These are phyloP conservation scores for Microascus cirrosus DNA, from an alignment of 2,329 filamentous ascomycete genomes.

Conservation along the genomic window DNA sequence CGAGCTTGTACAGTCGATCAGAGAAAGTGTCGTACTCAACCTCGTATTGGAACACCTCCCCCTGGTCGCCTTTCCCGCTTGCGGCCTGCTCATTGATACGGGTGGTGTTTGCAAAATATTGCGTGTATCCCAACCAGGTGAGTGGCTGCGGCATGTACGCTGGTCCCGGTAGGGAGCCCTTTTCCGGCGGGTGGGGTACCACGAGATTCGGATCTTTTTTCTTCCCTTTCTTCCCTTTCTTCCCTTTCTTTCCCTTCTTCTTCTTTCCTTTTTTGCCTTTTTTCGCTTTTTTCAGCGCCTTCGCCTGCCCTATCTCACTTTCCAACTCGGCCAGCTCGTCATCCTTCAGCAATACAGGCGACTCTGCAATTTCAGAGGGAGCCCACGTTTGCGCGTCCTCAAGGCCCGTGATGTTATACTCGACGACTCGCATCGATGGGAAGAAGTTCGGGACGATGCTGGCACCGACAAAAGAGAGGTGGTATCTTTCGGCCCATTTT, in stretches of 20 bases:
- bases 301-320: conserved; percentile 12
- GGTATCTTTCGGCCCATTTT: conserved; percentile 73
- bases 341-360: neutral
- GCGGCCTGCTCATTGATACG: conserved; percentile 59
- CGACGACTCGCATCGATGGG: conserved; percentile 77
- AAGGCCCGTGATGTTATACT: conserved; percentile 82
- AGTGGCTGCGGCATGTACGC: conserved; percentile 81
- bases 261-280: conserved; percentile 21
- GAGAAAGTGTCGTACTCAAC: conserved; percentile 78
- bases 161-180: conserved; percentile 66
- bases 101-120: conserved; percentile 94
- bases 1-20: conserved; percentile 63
- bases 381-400: conserved; percentile 41
- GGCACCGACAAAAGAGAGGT: conserved; percentile 67
- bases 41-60: conserved; percentile 58
- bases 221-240: conserved; percentile 30
- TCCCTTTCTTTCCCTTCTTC: conserved; percentile 30
- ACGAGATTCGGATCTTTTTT: conserved; percentile 49
- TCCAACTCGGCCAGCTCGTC: conserved; percentile 2
- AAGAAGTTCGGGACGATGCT: conserved; percentile 92
- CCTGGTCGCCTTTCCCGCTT: conserved; percentile 31
- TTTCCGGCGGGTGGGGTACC: conserved; percentile 62
- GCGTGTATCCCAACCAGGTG: conserved; percentile 68
- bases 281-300: neutral
- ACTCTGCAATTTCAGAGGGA: neutral